Base-by-base conservation (phyloP, 2,329 filamentous ascomycete species). In the Rhynchosporium secalis region DNA sequence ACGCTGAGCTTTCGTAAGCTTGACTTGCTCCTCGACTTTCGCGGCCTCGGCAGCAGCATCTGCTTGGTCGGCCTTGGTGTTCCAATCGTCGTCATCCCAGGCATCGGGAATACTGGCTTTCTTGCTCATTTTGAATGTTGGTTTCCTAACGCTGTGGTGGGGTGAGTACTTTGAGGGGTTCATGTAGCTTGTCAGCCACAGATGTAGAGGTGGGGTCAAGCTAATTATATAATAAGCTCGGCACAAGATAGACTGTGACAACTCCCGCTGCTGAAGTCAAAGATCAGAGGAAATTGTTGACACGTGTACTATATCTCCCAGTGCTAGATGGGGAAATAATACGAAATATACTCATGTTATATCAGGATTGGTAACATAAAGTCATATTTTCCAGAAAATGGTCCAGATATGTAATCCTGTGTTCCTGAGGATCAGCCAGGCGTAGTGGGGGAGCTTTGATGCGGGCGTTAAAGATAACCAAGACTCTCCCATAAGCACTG, bases 1-100 rank as follows among this genome's bases (percentile, higher is more conserved):
- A 47, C 89, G 86, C 76, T 97, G 89, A 3, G 90, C 86, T 72
- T 90, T 92, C 67, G 85, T 87, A 63, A 92, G 58, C 43, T 72
- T 74, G n/a, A 69, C 64, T 47, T 68, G 64, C 47, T 71, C 67
- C 57, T 70, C 64, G 8, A 57, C 58, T 43, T 63, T 69, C 49
- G 61, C 31, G 29, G 59, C 45, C 41, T 66, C 66, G 46, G 68
- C 59, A 31, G 58, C 59, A 46, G 58, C 62, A 28, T 78, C 74
- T 47, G 75, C 74, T 62, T 74, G 81, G 75, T 96, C 92, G 62
- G 90, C 91, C 73, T 89, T 83, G 5, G 80, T 78, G 74, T 94
- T 91, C 92, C 93, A 98, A 72, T 96, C 91, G 26, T 54, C 51
- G 70, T 96, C 88, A 67, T 79, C 92, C 94, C 94, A 97, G 26